Conservation (phyloP, 805 yeast species). For the Clavispora carvajalis region DNA sequence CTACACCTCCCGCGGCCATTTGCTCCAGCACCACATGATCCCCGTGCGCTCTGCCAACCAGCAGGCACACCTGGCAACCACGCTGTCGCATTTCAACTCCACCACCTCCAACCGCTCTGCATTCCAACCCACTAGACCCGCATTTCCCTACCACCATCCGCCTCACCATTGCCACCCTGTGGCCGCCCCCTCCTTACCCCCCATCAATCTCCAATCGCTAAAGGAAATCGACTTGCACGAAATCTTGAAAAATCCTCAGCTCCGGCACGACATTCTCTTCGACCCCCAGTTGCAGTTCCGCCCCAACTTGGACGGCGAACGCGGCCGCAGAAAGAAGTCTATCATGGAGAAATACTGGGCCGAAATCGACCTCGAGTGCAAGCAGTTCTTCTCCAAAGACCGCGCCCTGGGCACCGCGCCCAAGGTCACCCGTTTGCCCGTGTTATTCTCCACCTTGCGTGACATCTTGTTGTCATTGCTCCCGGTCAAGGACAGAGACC, state of each 20-base stretch:
- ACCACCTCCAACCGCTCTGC: background rate
- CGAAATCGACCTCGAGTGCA: constrained; percentile 66
- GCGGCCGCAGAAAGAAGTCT: constrained; percentile 72
- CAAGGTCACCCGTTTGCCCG: constrained; percentile 49
- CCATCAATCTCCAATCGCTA: constrained; percentile 74
- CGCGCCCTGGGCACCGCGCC: constrained; percentile 12
- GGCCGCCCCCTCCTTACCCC: constrained; percentile 56
- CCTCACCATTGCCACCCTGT: constrained; percentile 9
- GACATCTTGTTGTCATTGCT: constrained; percentile 70
- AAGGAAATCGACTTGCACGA: constrained; percentile 85
- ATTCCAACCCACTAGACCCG: background rate
- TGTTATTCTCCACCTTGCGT: constrained; percentile 70
- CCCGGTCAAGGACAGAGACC: constrained; percentile 67
- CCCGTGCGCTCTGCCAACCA: constrained; percentile 5
- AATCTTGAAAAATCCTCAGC: constrained; percentile 84
- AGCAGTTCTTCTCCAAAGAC: constrained; percentile 29
- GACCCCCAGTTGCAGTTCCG: constrained; percentile 91
- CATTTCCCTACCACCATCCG: constrained; percentile 4
- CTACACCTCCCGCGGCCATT: constrained; percentile 19
- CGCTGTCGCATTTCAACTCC: constrained; percentile 6
- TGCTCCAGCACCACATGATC: constrained; percentile 11
- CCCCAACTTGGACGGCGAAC: constrained; percentile 86
- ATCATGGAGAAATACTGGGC: constrained; percentile 81
- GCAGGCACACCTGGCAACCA: constrained; percentile 1
- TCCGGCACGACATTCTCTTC: constrained; percentile 87